Conservation (phyloP, 257 asterid species). For the Nicotiana paniculata region DNA sequence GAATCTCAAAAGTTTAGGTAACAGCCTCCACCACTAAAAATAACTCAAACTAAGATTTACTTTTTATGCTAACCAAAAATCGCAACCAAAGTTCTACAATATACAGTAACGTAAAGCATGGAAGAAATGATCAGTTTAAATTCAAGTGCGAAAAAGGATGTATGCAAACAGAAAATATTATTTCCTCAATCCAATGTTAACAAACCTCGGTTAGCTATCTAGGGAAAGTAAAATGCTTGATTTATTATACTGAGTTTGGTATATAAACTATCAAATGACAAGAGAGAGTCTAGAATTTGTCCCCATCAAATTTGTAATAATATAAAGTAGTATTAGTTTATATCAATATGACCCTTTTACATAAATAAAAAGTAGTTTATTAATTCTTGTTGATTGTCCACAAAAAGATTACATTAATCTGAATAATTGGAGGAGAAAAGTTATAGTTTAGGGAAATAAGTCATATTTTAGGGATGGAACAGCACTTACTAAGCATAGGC, state of each 20-base stretch:
- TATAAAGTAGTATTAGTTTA: background rate
- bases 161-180: background rate
- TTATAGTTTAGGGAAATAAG: background rate
- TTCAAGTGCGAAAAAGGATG: background rate
- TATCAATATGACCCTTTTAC: background rate
- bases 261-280: background rate
- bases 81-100: background rate
- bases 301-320: background rate
- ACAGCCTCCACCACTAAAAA: background rate
- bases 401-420: background rate
- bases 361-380: background rate
- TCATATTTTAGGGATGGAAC: background rate
- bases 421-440: background rate
- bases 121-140: background rate
- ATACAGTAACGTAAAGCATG: background rate
- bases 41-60: background rate
- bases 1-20: conserved; percentile 7
- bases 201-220: background rate
- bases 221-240: background rate
- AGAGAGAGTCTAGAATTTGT: background rate
- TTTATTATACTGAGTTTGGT: background rate
- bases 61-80: background rate
- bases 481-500: conserved; percentile 79
- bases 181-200: background rate
- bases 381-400: background rate